Base-by-base conservation (phyloP, 192 early-diverging fungal genomes). In the Dissophora globulifera region DNA sequence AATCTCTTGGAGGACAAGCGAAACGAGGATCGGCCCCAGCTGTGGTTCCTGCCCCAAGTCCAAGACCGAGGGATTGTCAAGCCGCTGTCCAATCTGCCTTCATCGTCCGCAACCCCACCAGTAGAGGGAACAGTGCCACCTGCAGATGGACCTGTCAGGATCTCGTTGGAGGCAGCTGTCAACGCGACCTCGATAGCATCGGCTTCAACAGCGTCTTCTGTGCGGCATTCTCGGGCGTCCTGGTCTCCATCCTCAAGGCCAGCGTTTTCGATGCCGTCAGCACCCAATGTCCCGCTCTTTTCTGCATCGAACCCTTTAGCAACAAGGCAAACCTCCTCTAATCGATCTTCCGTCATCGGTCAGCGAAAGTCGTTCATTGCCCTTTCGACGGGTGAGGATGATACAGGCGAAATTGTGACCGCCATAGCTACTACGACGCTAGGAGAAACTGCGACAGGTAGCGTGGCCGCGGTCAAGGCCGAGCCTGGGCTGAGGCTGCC, bases 21-120 rank as follows among this genome's bases (percentile, higher is more conserved):
- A 27, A 50, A 76, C 12, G 72, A 76, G 15, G 59, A 62, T 20
- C 56, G 72, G 31, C 72, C 72, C 19, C 72, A 76, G 42, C 52
- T 76, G 1, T 67, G 58, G 72, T 76, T 66, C n/a, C 31, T 76
- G 3, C 72, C 72, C 6, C 64, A 56, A 12, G 58, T 50, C 19
- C 60, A 67, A 35, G 72, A 76, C 26, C 17, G 49, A 16, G 72
- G 72, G 13, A 61, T 55, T 26, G 64, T 60, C 32, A 19, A 19
- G 15, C 48, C 69, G 3, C 16, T 51, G 1, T 20, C 69, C 4
- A 64, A 47, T 20, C 1, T 58, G 30, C 47, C 60, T 17, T 15
- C 43, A 6, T 3, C 53, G 0, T 5, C 41, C 15, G 17, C 29
- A 1, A 25, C 26, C 13, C 10, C 47, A 1, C 40, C 33, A 8